Evolutionary conservation across 2,329 filamentous ascomycete species (phyloP).

Genomic region (Didymella pinodella): DNA sequence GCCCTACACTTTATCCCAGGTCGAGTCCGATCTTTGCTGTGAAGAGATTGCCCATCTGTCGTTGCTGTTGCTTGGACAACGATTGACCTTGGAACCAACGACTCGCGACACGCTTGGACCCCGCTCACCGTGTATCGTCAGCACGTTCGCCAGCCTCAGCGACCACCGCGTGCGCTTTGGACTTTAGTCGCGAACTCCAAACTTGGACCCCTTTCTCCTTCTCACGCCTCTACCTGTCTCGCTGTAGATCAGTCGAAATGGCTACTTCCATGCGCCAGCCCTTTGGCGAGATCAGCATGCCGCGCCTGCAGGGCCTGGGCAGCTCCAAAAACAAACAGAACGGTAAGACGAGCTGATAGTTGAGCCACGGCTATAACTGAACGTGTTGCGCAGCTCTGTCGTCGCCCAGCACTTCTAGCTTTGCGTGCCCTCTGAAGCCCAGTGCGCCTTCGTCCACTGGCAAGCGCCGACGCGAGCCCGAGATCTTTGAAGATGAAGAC

Average conservation of each 20-base stretch:
- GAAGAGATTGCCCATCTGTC: not conserved
- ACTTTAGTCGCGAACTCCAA: not conserved
- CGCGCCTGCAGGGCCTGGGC: constrained; percentile 74
- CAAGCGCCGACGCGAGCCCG: constrained; percentile 57
- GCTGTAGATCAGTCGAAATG: constrained; percentile 29
- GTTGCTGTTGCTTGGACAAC: constrained; percentile 19
- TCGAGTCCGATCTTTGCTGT: not conserved
- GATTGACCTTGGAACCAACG: not conserved
- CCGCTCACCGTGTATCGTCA: constrained; percentile 14
- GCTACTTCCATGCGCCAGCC: constrained; percentile 69
- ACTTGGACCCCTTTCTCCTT: not conserved
- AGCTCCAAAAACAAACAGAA: constrained; percentile 80
- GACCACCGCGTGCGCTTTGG: constrained; percentile 1
- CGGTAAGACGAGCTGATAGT: constrained; percentile 48
- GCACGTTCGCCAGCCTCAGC: constrained; percentile 5
- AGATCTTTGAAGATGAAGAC: constrained; percentile 59
- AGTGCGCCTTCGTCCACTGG: constrained; percentile 40
- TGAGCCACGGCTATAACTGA: constrained; percentile 26
- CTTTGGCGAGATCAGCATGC: constrained; percentile 74
- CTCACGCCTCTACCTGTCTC: not conserved
- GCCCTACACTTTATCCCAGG: not conserved
- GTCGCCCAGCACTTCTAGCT: constrained; percentile 29
- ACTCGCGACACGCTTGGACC: constrained; percentile 9
- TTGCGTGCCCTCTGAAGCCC: constrained; percentile 47
- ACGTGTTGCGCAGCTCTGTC: constrained; percentile 41